Evolutionary conservation across 2,329 filamentous ascomycete species (phyloP), one percentile per base, ranked within the genome.

Genomic region (Penicillium sp.): DNA sequence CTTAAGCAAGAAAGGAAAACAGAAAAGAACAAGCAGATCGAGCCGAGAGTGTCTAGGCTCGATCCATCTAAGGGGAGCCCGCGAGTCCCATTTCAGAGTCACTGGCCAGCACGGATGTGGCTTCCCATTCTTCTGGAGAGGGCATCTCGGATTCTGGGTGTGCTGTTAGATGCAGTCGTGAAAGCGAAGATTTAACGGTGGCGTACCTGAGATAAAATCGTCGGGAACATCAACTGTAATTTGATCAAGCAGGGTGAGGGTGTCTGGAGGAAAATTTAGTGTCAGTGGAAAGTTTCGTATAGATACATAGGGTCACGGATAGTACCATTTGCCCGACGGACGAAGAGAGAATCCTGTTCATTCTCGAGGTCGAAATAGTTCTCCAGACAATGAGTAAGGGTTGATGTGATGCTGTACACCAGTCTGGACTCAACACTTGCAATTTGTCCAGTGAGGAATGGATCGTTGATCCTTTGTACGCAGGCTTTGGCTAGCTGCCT

Each of bases 111-210:
- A 68, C 67, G 21, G 75, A 77, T 48, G 76, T 71, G 52, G 74
- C 73, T 49, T 77, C 75, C 75, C 75, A 77, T 57, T 74, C 72
- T 59, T 77, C 75, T 65, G 70, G 59, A 58, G 71, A 76, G 63
- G 69, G 67, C 52, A 73, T 62, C 63, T 77, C 72, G 71, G 74
- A 75, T 55, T 70, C 74, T 77, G 72, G 55, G 53, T 37, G 48
- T 39, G 24, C 33, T 19, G 44, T 53, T 48, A 53, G 24, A 29
- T 21, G 14, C 11, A n/a, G 21, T 53, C 22, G 21, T 24, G 9
- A 29, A 21, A 44, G 31, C 21, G 13, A 29, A 19, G 44, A 33
- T 43, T 53, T 33, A 37, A 54, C 33, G 16, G 26, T 22, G 22
- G 22, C 71, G 56, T 70, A 77, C 75, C 75, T 51, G 75, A 77